These are phyloP conservation scores for Sisymbrium altissimum DNA, from an alignment of 345 rosid genomes.

Conservation along the genomic window DNA sequence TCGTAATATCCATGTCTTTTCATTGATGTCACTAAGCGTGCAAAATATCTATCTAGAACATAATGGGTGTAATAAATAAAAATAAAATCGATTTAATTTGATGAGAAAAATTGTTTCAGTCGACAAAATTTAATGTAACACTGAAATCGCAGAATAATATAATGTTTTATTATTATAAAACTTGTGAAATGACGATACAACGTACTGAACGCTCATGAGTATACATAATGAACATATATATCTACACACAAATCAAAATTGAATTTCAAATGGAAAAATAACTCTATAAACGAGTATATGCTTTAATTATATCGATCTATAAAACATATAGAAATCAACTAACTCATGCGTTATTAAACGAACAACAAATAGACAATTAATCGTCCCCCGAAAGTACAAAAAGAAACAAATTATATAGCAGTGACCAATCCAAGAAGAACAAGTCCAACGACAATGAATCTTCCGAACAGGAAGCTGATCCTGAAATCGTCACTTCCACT, in stretches of 20 bases:
- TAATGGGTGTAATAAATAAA: neutral
- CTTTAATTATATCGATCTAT: neutral
- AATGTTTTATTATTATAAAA: too few species aligned
- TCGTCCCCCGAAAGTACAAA: neutral
- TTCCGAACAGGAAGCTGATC: slow-evolving; percentile 23
- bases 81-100: neutral
- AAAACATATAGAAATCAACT: slow-evolving; percentile 6
- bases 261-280: neutral
- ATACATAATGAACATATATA: neutral
- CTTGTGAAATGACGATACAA: neutral
- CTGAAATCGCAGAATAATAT: neutral
- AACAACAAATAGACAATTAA: slow-evolving; percentile 6
- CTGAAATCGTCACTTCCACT: slow-evolving; percentile 35
- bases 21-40: neutral
- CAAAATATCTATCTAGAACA: neutral
- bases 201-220: neutral
- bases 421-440: slow-evolving; percentile 25
- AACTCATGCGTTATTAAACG: slow-evolving; percentile 9
- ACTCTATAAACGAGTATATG: neutral
- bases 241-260: neutral
- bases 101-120: neutral
- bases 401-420: slow-evolving; percentile 2
- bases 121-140: neutral
- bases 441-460: slow-evolving; percentile 13
- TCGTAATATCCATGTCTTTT: slow-evolving; percentile 1